phyloP scores from a whole-genome alignment of 371 early-diverging fungal genomes.

The Mortierella polycephala region DNA sequence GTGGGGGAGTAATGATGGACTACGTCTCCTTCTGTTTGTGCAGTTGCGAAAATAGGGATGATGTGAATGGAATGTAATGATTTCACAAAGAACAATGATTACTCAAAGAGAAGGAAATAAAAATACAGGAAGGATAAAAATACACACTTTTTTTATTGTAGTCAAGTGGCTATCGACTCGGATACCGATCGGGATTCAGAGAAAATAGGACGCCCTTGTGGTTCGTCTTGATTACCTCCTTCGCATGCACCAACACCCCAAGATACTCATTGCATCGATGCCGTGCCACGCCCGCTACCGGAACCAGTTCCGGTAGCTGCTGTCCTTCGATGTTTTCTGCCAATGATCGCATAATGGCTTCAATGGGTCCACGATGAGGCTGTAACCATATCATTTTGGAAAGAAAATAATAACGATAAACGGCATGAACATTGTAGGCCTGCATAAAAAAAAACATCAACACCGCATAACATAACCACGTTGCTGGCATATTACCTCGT shows the following conservation, averaged over 20 bases:
- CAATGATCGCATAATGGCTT: conserved; percentile 48
- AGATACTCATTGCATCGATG: conserved; percentile 54
- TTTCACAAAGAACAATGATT: too few relatives aligned
- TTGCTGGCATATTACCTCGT: conserved; percentile 30
- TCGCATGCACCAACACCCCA: conserved; percentile 40
- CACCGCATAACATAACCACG: background rate
- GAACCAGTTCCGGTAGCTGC: conserved; percentile 35
- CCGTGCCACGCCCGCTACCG: conserved; percentile 41
- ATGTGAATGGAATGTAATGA: too few relatives aligned
- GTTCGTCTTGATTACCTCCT: conserved; percentile 40
- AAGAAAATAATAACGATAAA: conserved; percentile 1
- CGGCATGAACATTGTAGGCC: background rate
- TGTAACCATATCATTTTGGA: background rate
- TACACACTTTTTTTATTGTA: background rate
- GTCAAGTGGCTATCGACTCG: conserved; percentile 26
- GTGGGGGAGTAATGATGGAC: too few relatives aligned
- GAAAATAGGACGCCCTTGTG: conserved; percentile 41
- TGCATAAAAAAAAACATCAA: background rate
- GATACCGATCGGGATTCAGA: conserved; percentile 51
- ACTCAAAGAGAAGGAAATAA: too few relatives aligned
- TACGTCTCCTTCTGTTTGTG: too few relatives aligned
- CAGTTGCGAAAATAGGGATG: too few relatives aligned
- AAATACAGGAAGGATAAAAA: too few relatives aligned
- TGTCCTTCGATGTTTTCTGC: conserved; percentile 45
- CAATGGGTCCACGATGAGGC: conserved; percentile 45